These are phyloP conservation scores for Fusarium marasasianum DNA, from an alignment of 2,329 filamentous ascomycete species.

Conservation along the genomic window DNA sequence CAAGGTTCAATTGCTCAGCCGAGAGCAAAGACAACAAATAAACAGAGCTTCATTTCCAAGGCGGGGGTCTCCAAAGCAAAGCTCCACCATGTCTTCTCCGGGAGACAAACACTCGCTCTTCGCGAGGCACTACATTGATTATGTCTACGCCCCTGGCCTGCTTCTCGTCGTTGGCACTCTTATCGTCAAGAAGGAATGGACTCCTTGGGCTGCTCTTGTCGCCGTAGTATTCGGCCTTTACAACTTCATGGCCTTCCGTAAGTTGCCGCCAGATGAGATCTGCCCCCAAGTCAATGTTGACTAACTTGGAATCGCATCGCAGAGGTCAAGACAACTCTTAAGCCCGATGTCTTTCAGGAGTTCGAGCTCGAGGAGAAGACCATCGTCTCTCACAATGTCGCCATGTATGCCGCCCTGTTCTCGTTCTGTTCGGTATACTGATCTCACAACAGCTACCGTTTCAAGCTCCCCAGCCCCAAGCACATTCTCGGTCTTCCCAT, in stretches of 20 bases:
- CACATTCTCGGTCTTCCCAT: conserved; percentile 95
- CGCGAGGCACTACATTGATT: conserved; percentile 75
- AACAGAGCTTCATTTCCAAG: conserved; percentile 19
- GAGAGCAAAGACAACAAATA: neutral
- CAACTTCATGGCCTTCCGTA: conserved; percentile 78
- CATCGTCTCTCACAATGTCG: conserved; percentile 95
- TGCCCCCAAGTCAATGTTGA: neutral
- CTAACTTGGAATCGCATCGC: conserved; percentile 49
- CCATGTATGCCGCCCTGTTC: conserved; percentile 71
- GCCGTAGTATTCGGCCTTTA: conserved; percentile 73
- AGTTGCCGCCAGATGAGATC: conserved; percentile 48
- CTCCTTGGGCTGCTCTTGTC: conserved; percentile 74
- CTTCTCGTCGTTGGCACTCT: conserved; percentile 79
- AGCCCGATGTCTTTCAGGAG: conserved; percentile 87
- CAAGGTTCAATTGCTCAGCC: conserved; percentile 19
- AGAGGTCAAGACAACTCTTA: conserved; percentile 85
- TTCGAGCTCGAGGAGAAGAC: conserved; percentile 96
- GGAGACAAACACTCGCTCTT: conserved; percentile 47
- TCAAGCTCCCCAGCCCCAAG: conserved; percentile 79
- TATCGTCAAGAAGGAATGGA: conserved; percentile 82
- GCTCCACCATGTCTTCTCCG: conserved; percentile 37
- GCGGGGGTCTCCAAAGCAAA: conserved; percentile 31
- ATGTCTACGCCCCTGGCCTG: conserved; percentile 84
- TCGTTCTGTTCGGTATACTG: neutral
- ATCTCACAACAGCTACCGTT: conserved; percentile 76